phyloP scores from a whole-genome alignment of 2,329 filamentous ascomycete genomes.

The Talaromyces rugulosus region DNA sequence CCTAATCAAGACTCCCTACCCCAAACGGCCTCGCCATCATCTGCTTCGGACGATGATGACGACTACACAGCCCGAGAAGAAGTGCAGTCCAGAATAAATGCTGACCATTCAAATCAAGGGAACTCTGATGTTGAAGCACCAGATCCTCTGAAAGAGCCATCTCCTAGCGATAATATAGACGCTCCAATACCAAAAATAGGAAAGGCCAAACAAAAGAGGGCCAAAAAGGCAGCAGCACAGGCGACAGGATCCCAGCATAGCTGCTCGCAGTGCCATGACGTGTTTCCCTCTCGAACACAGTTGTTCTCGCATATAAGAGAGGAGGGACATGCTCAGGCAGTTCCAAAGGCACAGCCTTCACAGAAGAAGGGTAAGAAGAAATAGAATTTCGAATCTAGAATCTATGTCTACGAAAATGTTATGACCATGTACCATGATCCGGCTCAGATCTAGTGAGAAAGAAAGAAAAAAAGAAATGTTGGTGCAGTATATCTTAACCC shows the following conservation, averaged over 20 bases:
- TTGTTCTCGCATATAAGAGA: slow-evolving; percentile 71
- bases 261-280: slow-evolving; percentile 73
- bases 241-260: slow-evolving; percentile 48
- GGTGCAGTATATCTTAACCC: slow-evolving; percentile 45
- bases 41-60: slow-evolving; percentile 4
- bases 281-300: slow-evolving; percentile 69
- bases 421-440: neutral
- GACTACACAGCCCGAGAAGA: slow-evolving; percentile 42
- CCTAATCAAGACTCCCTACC: neutral
- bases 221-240: slow-evolving; percentile 43
- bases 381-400: neutral
- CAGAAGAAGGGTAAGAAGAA: slow-evolving; percentile 9
- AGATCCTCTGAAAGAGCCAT: neutral
- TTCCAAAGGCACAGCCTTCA: slow-evolving; percentile 14
- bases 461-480: neutral
- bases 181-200: slow-evolving; percentile 35
- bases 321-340: slow-evolving; percentile 58
- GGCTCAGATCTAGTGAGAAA: neutral
- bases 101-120: neutral
- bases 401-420: slow-evolving; percentile 7
- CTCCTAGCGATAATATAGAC: slow-evolving; percentile 10
- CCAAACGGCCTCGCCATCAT: neutral
- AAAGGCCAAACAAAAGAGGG: slow-evolving; percentile 52
- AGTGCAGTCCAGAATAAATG: slow-evolving; percentile 18
- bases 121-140: neutral